Evolutionary conservation across 1,284 basidiomycete genomes (phyloP).

Genomic region (Phellinidium pouzarii): DNA sequence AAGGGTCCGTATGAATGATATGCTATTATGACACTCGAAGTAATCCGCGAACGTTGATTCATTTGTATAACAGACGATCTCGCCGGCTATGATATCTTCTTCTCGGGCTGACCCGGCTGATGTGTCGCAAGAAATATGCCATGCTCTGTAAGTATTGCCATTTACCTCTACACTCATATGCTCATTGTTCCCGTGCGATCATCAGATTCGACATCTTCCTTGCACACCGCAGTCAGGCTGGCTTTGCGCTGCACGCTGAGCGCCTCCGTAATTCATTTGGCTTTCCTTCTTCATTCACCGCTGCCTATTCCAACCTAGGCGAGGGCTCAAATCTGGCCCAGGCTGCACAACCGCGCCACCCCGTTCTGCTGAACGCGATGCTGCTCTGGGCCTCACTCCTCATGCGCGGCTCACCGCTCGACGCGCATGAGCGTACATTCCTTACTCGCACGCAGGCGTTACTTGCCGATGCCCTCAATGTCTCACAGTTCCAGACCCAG

Average conservation of each 20-base stretch:
- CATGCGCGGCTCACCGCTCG: conserved; percentile 59
- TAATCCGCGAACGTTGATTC: conserved; percentile 11
- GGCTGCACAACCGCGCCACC: conserved; percentile 49
- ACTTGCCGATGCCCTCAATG: conserved; percentile 46
- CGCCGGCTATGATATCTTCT: conserved; percentile 4
- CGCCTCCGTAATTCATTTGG: not conserved
- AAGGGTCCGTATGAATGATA: not conserved
- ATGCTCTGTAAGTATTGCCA: conserved; percentile 25
- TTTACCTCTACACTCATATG: conserved; percentile 58
- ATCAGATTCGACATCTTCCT: conserved; percentile 50
- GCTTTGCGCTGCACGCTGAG: conserved; percentile 24
- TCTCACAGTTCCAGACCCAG: conserved; percentile 12
- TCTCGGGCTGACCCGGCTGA: conserved; percentile 10
- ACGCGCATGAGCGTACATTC: conserved; percentile 58
- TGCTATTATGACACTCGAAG: not conserved
- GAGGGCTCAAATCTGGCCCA: not conserved
- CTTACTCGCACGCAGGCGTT: conserved; percentile 52
- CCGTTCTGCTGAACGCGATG: conserved; percentile 68
- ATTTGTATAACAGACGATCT: conserved; percentile 18
- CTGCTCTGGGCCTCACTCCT: conserved; percentile 76
- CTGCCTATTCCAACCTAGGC: not conserved
- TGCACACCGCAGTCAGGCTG: conserved; percentile 68
- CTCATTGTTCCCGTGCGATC: conserved; percentile 30
- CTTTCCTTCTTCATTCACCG: not conserved
- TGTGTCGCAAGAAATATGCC: conserved; percentile 36